phyloP scores from a whole-genome alignment of 73 alveolate species.

The Durusdinium trenchii region DNA sequence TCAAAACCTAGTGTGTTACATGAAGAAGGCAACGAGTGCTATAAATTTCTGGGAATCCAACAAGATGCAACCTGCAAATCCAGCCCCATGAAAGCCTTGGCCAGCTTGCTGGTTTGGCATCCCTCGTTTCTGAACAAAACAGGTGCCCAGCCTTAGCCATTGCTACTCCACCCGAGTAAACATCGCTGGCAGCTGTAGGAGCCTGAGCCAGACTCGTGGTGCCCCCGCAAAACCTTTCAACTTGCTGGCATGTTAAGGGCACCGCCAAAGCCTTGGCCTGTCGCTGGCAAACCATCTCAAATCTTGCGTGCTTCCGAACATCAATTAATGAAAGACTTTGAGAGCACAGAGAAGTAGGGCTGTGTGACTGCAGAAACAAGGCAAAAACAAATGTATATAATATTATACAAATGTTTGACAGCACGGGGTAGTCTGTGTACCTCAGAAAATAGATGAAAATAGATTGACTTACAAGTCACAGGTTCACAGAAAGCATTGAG shows the following conservation, averaged over 20 bases:
- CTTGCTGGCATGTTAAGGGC: not conserved
- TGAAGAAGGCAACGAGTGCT: not conserved
- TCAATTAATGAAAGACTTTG: no score
- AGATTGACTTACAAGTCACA: no score
- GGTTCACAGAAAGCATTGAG: no score
- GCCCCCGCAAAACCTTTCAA: not conserved
- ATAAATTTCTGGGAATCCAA: not conserved
- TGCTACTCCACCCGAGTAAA: slow-evolving; percentile 46
- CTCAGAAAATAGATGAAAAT: no score
- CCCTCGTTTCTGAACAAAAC: not conserved
- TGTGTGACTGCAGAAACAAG: no score
- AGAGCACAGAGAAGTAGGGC: no score
- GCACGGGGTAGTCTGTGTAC: no score
- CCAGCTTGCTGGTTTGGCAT: not conserved
- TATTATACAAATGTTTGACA: no score
- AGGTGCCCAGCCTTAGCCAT: slow-evolving; percentile 43
- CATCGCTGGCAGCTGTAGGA: slow-evolving; percentile 25
- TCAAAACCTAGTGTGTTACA: no score
- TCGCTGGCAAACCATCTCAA: not conserved
- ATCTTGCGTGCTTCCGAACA: no score
- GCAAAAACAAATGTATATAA: no score
- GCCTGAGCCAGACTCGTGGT: not conserved
- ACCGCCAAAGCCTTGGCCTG: not conserved
- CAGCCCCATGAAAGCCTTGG: slow-evolving; percentile 53
- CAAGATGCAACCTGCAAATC: slow-evolving; percentile 44